These are phyloP conservation scores for Pseudogymnoascus sp. DNA, from an alignment of 2,329 filamentous ascomycete species.

Conservation along the genomic window DNA sequence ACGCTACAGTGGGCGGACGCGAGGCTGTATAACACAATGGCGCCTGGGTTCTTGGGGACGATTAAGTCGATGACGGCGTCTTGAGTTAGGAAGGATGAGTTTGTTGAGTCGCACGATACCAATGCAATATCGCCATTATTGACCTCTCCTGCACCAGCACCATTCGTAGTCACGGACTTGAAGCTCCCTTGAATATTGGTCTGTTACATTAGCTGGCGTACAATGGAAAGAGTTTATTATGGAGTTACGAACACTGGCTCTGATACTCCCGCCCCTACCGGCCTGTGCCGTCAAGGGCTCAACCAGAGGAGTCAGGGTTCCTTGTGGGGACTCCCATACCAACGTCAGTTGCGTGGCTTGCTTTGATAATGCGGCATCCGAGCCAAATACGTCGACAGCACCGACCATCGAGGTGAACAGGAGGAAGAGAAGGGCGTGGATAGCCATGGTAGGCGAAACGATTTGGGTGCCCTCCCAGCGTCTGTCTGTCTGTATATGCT, in stretches of 20 bases:
- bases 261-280: background rate
- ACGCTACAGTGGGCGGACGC: background rate
- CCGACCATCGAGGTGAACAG: background rate
- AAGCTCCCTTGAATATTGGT: background rate
- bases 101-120: background rate
- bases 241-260: background rate
- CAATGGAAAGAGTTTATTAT: background rate
- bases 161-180: background rate
- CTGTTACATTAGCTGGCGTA: background rate
- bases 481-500: background rate
- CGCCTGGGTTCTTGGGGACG: background rate
- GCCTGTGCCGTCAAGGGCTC: constrained; percentile 5
- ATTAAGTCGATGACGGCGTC: background rate
- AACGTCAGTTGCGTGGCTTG: background rate
- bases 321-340: background rate
- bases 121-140: background rate
- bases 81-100: background rate
- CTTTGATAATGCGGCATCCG: background rate
- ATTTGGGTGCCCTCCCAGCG: background rate
- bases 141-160: background rate
- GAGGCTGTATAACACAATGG: background rate
- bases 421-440: background rate
- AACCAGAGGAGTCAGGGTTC: constrained; percentile 1
- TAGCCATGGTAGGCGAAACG: background rate
- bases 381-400: background rate